These are phyloP conservation scores for Botrytis deweyae DNA, from an alignment of 2,329 filamentous ascomycete genomes.

Conservation along the genomic window DNA sequence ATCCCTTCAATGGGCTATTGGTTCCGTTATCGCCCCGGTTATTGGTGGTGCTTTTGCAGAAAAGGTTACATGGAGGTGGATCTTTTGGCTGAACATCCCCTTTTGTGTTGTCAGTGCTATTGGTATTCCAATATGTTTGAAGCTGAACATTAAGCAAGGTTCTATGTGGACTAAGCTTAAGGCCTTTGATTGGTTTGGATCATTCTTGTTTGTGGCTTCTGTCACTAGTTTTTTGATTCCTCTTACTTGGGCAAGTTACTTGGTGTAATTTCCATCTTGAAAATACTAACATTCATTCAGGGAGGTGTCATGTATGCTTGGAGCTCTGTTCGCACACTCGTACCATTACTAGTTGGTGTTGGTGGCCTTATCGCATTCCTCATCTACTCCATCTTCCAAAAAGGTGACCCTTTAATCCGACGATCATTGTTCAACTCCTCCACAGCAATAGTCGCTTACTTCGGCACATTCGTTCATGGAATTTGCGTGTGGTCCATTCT, in stretches of 20 bases:
- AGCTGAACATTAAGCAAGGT: slow-evolving; percentile 28
- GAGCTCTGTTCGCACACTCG: slow-evolving; percentile 58
- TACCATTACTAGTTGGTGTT: slow-evolving; percentile 57
- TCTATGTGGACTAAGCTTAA: slow-evolving; percentile 29
- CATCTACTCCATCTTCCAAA: slow-evolving; percentile 47
- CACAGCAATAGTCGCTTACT: slow-evolving; percentile 51
- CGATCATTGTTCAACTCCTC: slow-evolving; percentile 45
- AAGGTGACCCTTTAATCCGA: slow-evolving; percentile 40
- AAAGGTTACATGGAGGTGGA: slow-evolving; percentile 36
- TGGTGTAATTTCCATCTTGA: not conserved
- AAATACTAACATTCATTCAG: slow-evolving; percentile 20
- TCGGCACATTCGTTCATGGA: slow-evolving; percentile 54
- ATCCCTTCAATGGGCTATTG: slow-evolving; percentile 34
- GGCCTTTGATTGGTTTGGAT: slow-evolving; percentile 60
- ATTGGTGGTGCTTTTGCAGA: slow-evolving; percentile 47
- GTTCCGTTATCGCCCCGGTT: slow-evolving; percentile 38
- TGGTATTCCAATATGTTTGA: slow-evolving; percentile 32
- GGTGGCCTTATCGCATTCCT: slow-evolving; percentile 51
- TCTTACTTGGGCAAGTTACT: slow-evolving; percentile 52
- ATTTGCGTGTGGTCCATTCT: slow-evolving; percentile 52
- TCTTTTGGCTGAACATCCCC: slow-evolving; percentile 34
- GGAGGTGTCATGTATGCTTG: slow-evolving; percentile 63
- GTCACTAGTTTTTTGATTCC: slow-evolving; percentile 59
- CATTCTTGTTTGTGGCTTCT: slow-evolving; percentile 57
- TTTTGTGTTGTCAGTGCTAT: slow-evolving; percentile 32